Conservation (phyloP, 164 flowering plant species). For the Euptelea pleiosperma region DNA sequence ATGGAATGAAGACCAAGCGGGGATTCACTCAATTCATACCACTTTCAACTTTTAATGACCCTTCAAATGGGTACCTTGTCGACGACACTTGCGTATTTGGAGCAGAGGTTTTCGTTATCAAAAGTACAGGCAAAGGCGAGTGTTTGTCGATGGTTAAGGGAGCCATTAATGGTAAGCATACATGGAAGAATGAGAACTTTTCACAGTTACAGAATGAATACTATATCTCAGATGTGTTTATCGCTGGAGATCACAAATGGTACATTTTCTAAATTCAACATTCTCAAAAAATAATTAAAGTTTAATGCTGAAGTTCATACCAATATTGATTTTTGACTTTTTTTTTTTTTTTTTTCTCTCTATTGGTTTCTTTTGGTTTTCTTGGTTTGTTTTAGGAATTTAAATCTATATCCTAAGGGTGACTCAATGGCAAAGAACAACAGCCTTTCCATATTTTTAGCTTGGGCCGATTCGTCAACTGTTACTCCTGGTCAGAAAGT, state of each 20-base stretch:
- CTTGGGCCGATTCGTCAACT: neutral
- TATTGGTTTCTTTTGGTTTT: no score
- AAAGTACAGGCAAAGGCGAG: constrained; percentile 3
- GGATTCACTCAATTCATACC: constrained; percentile 6
- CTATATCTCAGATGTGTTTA: neutral
- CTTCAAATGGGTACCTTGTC: constrained; percentile 7
- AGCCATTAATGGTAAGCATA: neutral
- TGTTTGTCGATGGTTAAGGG: constrained; percentile 5
- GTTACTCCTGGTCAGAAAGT: no score
- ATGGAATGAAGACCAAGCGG: constrained; percentile 3
- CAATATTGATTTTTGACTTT: neutral
- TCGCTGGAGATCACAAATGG: neutral
- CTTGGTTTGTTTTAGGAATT: neutral
- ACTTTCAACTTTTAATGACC: neutral
- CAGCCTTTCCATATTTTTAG: neutral
- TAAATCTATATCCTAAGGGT: neutral
- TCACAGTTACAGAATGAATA: neutral
- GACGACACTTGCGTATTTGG: constrained; percentile 8
- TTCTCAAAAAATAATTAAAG: no score
- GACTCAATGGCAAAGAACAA: neutral
- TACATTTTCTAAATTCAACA: no score
- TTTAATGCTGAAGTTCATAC: no score
- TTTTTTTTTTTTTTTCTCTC: neutral
- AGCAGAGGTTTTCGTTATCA: constrained; percentile 1
- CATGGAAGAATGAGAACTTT: constrained; percentile 5